A percentile compares a stretch with the other conserved stretches of the same genome.
phyloP scores from a whole-genome alignment of 352 stramenopile genomes.

The Halophytophthora batemanensis region DNA sequence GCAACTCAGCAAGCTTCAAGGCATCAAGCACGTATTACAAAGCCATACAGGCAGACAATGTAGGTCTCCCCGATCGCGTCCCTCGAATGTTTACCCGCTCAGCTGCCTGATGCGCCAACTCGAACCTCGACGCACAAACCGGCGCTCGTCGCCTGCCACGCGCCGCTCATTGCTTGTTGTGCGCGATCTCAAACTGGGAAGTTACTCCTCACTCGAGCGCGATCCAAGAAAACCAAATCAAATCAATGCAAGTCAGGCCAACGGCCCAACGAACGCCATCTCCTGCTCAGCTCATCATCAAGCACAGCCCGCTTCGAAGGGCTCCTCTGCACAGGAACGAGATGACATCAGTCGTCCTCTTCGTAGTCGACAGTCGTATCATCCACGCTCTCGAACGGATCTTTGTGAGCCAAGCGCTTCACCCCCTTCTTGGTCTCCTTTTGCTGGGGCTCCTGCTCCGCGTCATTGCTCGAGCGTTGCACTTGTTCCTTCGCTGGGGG shows the following conservation, averaged over 20 bases:
- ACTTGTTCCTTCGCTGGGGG: constrained; percentile 17
- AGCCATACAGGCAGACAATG: constrained; percentile 17
- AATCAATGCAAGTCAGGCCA: constrained; percentile 27
- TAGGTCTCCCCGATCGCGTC: constrained; percentile 10
- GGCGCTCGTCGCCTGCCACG: too few relatives aligned
- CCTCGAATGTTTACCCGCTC: too few relatives aligned
- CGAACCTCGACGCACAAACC: too few relatives aligned
- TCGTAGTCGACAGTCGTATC: constrained; percentile 82
- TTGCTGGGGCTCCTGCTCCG: constrained; percentile 22
- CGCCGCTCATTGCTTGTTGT: too few relatives aligned
- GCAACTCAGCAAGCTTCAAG: constrained; percentile 26
- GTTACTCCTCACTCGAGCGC: constrained; percentile 10
- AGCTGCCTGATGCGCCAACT: constrained; percentile 11
- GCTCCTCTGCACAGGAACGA: constrained; percentile 11
- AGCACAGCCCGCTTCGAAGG: constrained; percentile 4
- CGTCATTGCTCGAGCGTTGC: constrained; percentile 22
- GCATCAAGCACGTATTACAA: constrained; percentile 48
- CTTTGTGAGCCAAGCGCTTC: constrained; percentile 27
- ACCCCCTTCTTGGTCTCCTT: constrained; percentile 33
- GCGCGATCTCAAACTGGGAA: too few relatives aligned
- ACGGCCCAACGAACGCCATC: constrained; percentile 18
- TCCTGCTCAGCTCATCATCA: constrained; percentile 12
- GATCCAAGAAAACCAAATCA: constrained; percentile 19
- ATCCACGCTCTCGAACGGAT: constrained; percentile 65
- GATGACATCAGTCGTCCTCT: constrained; percentile 71